A percentile compares a stretch with the other conserved stretches of the same genome.
phyloP scores from a whole-genome alignment of 2,329 filamentous ascomycete species.

The Fusarium fujikuroi region DNA sequence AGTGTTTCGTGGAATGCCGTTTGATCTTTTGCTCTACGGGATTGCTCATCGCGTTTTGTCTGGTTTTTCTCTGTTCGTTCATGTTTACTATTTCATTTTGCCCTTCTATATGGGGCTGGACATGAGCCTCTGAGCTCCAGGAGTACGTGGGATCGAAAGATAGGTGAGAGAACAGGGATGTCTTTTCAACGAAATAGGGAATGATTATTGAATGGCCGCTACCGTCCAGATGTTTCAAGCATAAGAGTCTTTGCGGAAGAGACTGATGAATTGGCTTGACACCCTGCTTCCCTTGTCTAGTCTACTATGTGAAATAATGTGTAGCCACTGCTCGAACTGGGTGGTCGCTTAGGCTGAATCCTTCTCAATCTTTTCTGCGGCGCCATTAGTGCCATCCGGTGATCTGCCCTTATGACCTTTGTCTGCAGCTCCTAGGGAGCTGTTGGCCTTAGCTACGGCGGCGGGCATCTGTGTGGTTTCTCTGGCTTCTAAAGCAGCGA shows the following conservation, averaged over 20 bases:
- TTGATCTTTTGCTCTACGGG: not conserved
- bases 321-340: not conserved
- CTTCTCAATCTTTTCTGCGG: conserved; percentile 4
- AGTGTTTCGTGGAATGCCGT: conserved; percentile 2
- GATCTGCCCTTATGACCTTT: conserved; percentile 1
- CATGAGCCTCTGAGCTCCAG: conserved; percentile 23
- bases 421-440: not conserved
- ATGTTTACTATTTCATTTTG: not conserved
- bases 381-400: conserved; percentile 3
- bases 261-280: conserved; percentile 4
- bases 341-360: conserved; percentile 1
- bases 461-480: conserved; percentile 6
- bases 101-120: conserved; percentile 2
- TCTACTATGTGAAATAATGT: not conserved
- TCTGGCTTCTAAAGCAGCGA: conserved; percentile 58
- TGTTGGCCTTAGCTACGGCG: not conserved
- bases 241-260: conserved; percentile 7
- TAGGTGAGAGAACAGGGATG: not conserved
- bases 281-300: not conserved
- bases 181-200: conserved; percentile 3
- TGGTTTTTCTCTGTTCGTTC: not conserved
- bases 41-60: not conserved
- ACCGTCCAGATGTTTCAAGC: conserved; percentile 9
- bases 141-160: conserved; percentile 17
- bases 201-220: not conserved